Percentiles rank a stretch among this genome's conserved stretches.
Evolutionary conservation across 2,329 filamentous ascomycete genomes (phyloP).

Genomic region (Penicillium thymicola): DNA sequence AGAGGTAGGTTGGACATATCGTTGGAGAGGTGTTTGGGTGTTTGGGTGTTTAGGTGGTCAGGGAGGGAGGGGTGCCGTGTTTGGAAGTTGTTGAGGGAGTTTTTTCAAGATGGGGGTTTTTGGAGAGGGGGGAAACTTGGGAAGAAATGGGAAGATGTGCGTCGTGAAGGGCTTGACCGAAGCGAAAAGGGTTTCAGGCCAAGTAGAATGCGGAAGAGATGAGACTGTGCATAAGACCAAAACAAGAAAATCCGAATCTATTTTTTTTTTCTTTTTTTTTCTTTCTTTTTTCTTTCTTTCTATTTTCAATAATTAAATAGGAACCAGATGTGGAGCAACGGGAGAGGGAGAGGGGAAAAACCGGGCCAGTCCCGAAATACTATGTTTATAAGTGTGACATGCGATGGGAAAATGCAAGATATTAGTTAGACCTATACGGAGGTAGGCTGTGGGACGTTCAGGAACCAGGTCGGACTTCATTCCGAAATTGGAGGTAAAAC

Average conservation of each 20-base stretch:
- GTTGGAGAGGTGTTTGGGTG: slow-evolving; percentile 8
- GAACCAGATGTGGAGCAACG: slow-evolving; percentile 22
- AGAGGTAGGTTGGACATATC: slow-evolving; percentile 30
- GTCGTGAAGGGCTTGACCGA: slow-evolving; percentile 1
- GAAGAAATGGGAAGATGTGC: not conserved
- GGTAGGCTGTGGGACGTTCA: slow-evolving; percentile 7
- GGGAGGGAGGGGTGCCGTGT: not conserved
- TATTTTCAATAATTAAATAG: slow-evolving; percentile 17
- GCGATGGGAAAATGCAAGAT: slow-evolving; percentile 5
- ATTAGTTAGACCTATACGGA: slow-evolving; percentile 1
- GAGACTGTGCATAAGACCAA: slow-evolving; percentile 16
- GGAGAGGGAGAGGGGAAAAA: slow-evolving; percentile 10
- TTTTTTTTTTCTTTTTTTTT: slow-evolving; percentile 21
- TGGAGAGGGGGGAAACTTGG: not conserved
- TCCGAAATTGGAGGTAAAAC: not conserved
- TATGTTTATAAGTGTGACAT: slow-evolving; percentile 14
- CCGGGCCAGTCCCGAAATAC: slow-evolving; percentile 17
- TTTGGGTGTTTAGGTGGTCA: not conserved
- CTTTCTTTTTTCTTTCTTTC: not conserved
- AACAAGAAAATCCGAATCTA: slow-evolving; percentile 16
- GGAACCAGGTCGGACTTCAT: slow-evolving; percentile 10
- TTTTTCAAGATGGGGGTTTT: not conserved
- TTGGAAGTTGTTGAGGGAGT: not conserved
- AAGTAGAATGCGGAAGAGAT: slow-evolving; percentile 2
- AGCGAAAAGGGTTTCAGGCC: not conserved